Evolutionary conservation across 148 eudicot species (phyloP).

Genomic region (Rhododendron vialii): DNA sequence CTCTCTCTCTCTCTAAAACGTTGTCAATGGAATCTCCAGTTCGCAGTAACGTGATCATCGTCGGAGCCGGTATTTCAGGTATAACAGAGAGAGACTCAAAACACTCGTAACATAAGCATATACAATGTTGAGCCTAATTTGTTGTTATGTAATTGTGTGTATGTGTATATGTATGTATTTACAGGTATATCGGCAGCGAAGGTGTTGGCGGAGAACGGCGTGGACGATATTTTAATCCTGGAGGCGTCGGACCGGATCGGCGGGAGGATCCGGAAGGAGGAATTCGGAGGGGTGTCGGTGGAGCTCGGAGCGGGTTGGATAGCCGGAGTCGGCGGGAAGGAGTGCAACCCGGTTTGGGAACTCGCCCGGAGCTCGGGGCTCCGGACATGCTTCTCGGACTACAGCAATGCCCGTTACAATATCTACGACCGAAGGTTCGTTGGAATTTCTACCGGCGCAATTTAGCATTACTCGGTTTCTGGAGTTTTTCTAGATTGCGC

Average conservation of each 20-base stretch:
- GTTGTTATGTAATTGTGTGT: not conserved
- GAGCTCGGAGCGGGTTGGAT: conserved; percentile 97
- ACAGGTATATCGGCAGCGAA: conserved; percentile 78
- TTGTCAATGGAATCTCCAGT: conserved; percentile 50
- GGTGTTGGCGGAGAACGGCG: conserved; percentile 60
- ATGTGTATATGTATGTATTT: not conserved
- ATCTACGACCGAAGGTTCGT: conserved; percentile 64
- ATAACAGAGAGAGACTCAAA: not conserved
- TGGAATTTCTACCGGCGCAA: not conserved
- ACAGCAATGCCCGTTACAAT: conserved; percentile 83
- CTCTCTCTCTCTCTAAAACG: conserved; percentile 7
- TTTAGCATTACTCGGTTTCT: not conserved
- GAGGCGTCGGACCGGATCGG: conserved; percentile 81
- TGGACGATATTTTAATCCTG: conserved; percentile 67
- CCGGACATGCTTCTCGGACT: conserved; percentile 77
- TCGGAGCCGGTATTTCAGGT: conserved; percentile 96
- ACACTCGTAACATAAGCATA: not conserved
- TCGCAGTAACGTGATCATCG: conserved; percentile 60
- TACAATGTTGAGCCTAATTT: not conserved
- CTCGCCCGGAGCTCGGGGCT: conserved; percentile 51
- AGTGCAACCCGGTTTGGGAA: conserved; percentile 76
- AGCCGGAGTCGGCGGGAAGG: conserved; percentile 80
- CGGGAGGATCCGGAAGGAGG: conserved; percentile 58
- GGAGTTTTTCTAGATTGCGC: not conserved
- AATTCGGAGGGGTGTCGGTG: conserved; percentile 64